phyloP scores from a whole-genome alignment of 805 yeast genomes.

The Wickerhamomyces queroliae region DNA sequence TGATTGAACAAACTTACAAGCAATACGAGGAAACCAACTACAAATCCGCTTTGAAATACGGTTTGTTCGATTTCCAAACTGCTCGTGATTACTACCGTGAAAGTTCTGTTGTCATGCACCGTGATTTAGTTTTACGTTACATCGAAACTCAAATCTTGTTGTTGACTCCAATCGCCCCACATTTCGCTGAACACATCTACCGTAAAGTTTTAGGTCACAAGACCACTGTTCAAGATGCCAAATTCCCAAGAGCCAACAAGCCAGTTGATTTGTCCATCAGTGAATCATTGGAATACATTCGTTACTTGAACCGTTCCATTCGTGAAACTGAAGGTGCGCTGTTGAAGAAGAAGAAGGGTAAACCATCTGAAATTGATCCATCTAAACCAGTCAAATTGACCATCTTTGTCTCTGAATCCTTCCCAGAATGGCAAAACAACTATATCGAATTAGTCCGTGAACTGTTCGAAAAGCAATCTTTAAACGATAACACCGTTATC shows the following conservation, averaged over 20 bases:
- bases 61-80: constrained; percentile 90
- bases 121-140: constrained; percentile 72
- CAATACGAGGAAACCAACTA: constrained; percentile 70
- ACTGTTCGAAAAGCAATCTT: constrained; percentile 56
- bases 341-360: constrained; percentile 83
- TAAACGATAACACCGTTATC: constrained; percentile 60
- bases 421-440: constrained; percentile 87
- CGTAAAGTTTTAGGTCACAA: constrained; percentile 69
- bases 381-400: constrained; percentile 68
- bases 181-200: constrained; percentile 86
- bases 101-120: constrained; percentile 63
- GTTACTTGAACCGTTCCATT: constrained; percentile 70
- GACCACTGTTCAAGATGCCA: constrained; percentile 64
- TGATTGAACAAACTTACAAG: constrained; percentile 68
- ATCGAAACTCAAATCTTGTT: constrained; percentile 82
- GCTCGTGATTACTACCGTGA: constrained; percentile 97
- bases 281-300: constrained; percentile 75
- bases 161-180: constrained; percentile 92
- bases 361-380: constrained; percentile 68
- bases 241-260: constrained; percentile 72
- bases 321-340: constrained; percentile 91
- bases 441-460: constrained; percentile 78
- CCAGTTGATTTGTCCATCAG: constrained; percentile 56
- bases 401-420: constrained; percentile 71
- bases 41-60: constrained; percentile 85